These are phyloP conservation scores for Epichloe glyceriae DNA, from an alignment of 2,329 filamentous ascomycete species.

Conservation along the genomic window DNA sequence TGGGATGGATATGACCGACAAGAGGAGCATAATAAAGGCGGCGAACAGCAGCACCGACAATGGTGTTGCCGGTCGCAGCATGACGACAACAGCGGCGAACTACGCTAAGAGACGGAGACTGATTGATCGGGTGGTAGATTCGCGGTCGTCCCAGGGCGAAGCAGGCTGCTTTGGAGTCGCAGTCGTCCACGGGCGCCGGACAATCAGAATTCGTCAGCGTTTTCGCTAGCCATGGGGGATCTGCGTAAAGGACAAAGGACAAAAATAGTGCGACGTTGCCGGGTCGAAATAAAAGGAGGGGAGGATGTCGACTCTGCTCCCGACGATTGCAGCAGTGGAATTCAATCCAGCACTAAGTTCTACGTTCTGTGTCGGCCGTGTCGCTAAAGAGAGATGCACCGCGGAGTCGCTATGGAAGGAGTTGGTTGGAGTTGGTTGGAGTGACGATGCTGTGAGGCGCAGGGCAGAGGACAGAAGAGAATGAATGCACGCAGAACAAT, in stretches of 20 bases:
- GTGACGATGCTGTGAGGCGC: background rate
- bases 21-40: slow-evolving; percentile 72
- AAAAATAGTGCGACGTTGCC: background rate
- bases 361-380: background rate
- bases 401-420: background rate
- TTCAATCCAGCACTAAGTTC: background rate
- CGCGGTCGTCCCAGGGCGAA: background rate
- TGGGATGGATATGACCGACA: slow-evolving; percentile 84
- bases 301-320: background rate
- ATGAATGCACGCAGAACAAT: no score
- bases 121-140: background rate
- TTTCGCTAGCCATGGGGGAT: slow-evolving; percentile 2
- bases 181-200: background rate
- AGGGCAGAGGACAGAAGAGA: background rate
- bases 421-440: background rate
- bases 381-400: background rate
- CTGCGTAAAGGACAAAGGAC: background rate
- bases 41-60: slow-evolving; percentile 72
- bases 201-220: background rate
- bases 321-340: background rate
- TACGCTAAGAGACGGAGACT: slow-evolving; percentile 10
- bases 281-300: background rate
- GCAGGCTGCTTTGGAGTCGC: background rate
- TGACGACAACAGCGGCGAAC: slow-evolving; percentile 30
- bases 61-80: slow-evolving; percentile 87